Evolutionary conservation across 192 early-diverging fungal genomes (phyloP).

Genomic region (Coemansia sp.): DNA sequence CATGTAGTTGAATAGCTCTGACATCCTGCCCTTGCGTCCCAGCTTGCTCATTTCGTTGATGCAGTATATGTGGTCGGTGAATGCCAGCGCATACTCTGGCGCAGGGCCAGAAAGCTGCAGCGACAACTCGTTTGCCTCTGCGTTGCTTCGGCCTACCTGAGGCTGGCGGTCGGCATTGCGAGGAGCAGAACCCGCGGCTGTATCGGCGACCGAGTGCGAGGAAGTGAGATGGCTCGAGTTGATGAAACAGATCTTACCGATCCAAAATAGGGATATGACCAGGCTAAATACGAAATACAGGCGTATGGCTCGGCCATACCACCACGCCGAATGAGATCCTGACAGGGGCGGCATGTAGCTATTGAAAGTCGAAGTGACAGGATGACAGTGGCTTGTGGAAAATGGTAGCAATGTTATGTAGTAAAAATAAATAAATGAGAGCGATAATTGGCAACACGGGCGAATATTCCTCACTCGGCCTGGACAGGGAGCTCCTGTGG

Average conservation of each 20-base stretch:
- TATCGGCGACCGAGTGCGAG: background rate
- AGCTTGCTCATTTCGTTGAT: slow-evolving; percentile 19
- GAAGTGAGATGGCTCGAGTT: background rate
- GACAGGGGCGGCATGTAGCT: slow-evolving; percentile 10
- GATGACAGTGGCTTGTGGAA: background rate
- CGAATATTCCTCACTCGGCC: background rate
- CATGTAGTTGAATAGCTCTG: slow-evolving; percentile 37
- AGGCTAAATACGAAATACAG: slow-evolving; percentile 47
- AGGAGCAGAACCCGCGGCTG: background rate
- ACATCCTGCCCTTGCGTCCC: slow-evolving; percentile 42
- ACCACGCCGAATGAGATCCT: slow-evolving; percentile 39
- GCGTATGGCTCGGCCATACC: slow-evolving; percentile 51
- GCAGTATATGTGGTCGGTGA: slow-evolving; percentile 54
- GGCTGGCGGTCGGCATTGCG: background rate
- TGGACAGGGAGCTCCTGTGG: background rate
- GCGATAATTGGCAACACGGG: background rate
- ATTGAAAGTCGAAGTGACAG: background rate
- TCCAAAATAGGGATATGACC: slow-evolving; percentile 30
- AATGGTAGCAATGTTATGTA: too few species aligned
- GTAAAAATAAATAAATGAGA: background rate
- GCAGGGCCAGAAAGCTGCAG: slow-evolving; percentile 9
- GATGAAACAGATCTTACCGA: slow-evolving; percentile 21
- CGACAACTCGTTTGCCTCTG: background rate
- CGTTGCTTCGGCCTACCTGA: background rate
- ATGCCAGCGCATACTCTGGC: slow-evolving; percentile 19